phyloP scores from a whole-genome alignment of 371 early-diverging fungal genomes.

The Dichotomocladium elegans region DNA sequence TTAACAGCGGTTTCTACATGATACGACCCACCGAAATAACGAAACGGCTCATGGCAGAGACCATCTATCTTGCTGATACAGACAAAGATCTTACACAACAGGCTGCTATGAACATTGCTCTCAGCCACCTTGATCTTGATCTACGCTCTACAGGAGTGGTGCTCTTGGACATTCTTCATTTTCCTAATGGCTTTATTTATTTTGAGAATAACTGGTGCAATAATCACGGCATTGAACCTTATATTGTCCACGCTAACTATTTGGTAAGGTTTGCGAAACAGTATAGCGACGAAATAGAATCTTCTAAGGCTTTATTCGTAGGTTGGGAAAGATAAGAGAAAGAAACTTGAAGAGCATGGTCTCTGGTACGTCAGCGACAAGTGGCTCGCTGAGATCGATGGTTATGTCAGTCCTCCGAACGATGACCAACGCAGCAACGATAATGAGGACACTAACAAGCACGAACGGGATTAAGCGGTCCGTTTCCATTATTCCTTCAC shows the following conservation, averaged over 20 bases:
- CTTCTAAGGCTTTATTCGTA: not conserved
- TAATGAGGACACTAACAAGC: too few species aligned
- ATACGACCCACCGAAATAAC: constrained; percentile 21
- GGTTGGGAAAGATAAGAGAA: constrained; percentile 48
- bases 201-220: constrained; percentile 18
- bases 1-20: constrained; percentile 29
- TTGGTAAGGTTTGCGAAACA: constrained; percentile 11
- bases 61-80: constrained; percentile 21
- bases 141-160: constrained; percentile 19
- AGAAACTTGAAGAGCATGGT: constrained; percentile 12
- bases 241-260: constrained; percentile 28
- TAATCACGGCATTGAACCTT: constrained; percentile 20
- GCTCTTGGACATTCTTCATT: constrained; percentile 21
- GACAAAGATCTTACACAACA: constrained; percentile 21
- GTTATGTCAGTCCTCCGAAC: not conserved
- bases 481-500: too few species aligned
- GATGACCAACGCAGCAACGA: too few species aligned
- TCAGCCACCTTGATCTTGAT: constrained; percentile 19
- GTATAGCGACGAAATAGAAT: too few species aligned
- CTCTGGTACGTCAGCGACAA: constrained; percentile 28
- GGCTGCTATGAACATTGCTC: constrained; percentile 25
- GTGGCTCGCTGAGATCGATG: constrained; percentile 15
- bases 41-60: constrained; percentile 22
- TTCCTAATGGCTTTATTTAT: constrained; percentile 25
- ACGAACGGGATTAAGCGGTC: too few species aligned